Conservation (phyloP, 2,329 filamentous ascomycete genomes). For the Verticillium tricorpus region DNA sequence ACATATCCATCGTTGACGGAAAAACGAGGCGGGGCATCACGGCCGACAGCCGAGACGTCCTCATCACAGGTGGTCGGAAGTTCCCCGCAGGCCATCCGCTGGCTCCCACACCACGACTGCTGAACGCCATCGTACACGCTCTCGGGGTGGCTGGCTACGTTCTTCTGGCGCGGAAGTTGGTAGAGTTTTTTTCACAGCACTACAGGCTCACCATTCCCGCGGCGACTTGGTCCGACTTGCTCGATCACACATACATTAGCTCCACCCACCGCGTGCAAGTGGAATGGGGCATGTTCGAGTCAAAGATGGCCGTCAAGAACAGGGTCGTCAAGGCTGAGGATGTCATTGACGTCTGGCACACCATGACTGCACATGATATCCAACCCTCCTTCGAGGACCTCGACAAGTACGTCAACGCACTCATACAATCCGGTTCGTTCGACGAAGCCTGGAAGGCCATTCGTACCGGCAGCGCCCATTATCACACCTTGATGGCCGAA, state of each 20-base stretch:
- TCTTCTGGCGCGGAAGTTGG: constrained; percentile 48
- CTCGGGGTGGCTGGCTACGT: constrained; percentile 65
- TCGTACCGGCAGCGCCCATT: neutral
- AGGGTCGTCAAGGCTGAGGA: constrained; percentile 33
- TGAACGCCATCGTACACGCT: constrained; percentile 63
- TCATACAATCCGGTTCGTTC: constrained; percentile 20
- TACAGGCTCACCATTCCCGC: constrained; percentile 55
- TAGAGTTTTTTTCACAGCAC: constrained; percentile 57
- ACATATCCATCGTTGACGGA: neutral
- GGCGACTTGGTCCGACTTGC: constrained; percentile 60
- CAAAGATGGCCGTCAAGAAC: constrained; percentile 8
- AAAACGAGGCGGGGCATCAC: neutral
- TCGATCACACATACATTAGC: constrained; percentile 63
- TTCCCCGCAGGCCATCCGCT: constrained; percentile 47
- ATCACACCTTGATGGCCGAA: constrained; percentile 3
- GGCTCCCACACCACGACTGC: constrained; percentile 52
- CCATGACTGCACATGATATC: constrained; percentile 56
- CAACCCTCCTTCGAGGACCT: constrained; percentile 54
- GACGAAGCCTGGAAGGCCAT: constrained; percentile 8
- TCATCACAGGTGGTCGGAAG: constrained; percentile 27
- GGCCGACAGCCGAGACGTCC: constrained; percentile 12
- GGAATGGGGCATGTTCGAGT: constrained; percentile 29
- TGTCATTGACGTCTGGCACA: constrained; percentile 51
- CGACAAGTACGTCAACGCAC: constrained; percentile 34
- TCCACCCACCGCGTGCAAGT: constrained; percentile 26